phyloP scores from a whole-genome alignment of 108 stramenopile genomes.

The Pseudonitzschia delicatissima region DNA sequence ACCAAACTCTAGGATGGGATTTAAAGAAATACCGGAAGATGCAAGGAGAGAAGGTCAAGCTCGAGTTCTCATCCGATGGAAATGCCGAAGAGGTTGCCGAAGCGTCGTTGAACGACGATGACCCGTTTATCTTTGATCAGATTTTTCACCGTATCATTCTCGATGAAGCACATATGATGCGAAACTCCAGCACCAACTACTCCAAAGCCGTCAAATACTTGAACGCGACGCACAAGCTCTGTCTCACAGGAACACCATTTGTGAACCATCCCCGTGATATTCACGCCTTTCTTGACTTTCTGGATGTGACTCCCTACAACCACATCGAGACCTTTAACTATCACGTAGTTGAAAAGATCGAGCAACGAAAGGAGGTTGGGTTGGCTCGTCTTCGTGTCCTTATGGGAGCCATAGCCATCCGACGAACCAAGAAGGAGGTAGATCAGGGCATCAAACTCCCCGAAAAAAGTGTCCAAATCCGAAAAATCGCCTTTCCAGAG shows the following conservation, averaged over 20 bases:
- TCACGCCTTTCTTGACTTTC: slow-evolving; percentile 34
- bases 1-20: slow-evolving; percentile 57
- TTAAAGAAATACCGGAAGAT: neutral
- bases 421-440: slow-evolving; percentile 33
- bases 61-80: neutral
- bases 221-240: slow-evolving; percentile 35
- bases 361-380: slow-evolving; percentile 50
- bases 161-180: slow-evolving; percentile 61
- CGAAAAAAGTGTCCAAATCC: slow-evolving; percentile 40
- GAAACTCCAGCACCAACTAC: slow-evolving; percentile 31
- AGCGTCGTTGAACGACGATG: neutral
- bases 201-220: slow-evolving; percentile 30
- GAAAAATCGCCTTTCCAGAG: slow-evolving; percentile 25
- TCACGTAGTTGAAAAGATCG: slow-evolving; percentile 51
- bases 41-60: neutral
- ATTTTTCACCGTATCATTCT: slow-evolving; percentile 53
- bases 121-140: slow-evolving; percentile 34
- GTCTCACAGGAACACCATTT: slow-evolving; percentile 53
- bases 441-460: slow-evolving; percentile 16
- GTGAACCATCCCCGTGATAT: slow-evolving; percentile 48
- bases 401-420: slow-evolving; percentile 51
- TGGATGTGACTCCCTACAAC: slow-evolving; percentile 43
- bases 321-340: slow-evolving; percentile 38
- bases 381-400: slow-evolving; percentile 48
- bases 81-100: neutral